Evolutionary conservation across 257 asterid genomes (phyloP).

Genomic region (Solanum etuberosum): DNA sequence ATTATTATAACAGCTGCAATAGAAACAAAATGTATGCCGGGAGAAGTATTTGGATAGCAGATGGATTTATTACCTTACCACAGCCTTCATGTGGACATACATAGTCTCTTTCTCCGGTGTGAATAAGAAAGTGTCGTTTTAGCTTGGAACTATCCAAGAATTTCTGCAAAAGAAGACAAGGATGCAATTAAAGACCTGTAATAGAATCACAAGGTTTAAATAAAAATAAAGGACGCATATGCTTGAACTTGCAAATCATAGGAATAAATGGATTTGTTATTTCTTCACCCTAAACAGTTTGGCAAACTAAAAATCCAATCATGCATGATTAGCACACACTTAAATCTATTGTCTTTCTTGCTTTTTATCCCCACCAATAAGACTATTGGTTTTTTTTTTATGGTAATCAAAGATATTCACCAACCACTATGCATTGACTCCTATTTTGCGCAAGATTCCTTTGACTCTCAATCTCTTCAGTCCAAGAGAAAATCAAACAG

Average conservation of each 20-base stretch:
- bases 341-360: not conserved
- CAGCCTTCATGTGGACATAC: constrained; percentile 99
- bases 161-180: constrained; percentile 53
- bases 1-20: not conserved
- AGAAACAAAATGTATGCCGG: not conserved
- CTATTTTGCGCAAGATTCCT: not conserved
- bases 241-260: not conserved
- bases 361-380: not conserved
- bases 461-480: not conserved
- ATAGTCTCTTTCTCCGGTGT: constrained; percentile 92
- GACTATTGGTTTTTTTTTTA: not conserved
- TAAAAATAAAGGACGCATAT: not conserved
- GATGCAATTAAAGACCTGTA: not conserved
- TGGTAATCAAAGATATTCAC: not conserved
- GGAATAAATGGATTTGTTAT: not conserved
- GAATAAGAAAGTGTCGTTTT: constrained; percentile 90
- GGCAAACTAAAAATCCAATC: not conserved
- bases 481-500: not conserved
- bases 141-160: constrained; percentile 98
- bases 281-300: not conserved
- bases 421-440: not conserved
- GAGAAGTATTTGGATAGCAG: not conserved
- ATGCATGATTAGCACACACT: not conserved
- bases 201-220: no score
- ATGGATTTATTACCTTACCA: constrained; percentile 68